These are phyloP conservation scores for Metarhizium anisopliae DNA, from an alignment of 2,329 filamentous ascomycete genomes.

Conservation along the genomic window DNA sequence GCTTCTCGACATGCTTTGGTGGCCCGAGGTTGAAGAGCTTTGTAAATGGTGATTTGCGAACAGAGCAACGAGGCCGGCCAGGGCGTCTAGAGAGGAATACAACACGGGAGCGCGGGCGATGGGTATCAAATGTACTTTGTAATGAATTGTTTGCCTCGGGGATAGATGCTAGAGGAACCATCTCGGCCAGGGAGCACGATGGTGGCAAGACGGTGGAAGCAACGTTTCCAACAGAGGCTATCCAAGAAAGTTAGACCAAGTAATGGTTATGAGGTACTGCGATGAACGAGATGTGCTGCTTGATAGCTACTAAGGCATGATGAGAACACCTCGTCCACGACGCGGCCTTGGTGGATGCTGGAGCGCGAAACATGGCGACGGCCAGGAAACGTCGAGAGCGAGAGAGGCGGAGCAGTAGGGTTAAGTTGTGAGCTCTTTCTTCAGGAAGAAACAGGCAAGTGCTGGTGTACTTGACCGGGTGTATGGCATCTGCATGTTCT, in stretches of 20 bases:
- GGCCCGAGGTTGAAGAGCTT: neutral
- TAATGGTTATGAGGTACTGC: conserved; percentile 2
- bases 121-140: conserved; percentile 9
- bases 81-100: conserved; percentile 17
- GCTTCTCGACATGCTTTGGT: neutral
- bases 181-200: conserved; percentile 9
- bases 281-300: conserved; percentile 3
- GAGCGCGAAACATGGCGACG: neutral
- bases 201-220: conserved; percentile 3
- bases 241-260: conserved; percentile 12
- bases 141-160: conserved; percentile 13
- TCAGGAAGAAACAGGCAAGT: neutral
- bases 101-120: conserved; percentile 17
- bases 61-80: conserved; percentile 13
- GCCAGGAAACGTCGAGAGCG: neutral
- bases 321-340: conserved; percentile 4
- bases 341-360: conserved; percentile 1
- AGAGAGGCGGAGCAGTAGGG: neutral
- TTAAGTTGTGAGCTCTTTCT: neutral
- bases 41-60: conserved; percentile 4
- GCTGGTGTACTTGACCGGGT: neutral
- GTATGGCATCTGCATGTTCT: neutral
- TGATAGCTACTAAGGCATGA: conserved; percentile 5
- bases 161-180: conserved; percentile 21
- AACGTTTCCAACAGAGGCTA: conserved; percentile 13